Evolutionary conservation across 2,329 filamentous ascomycete genomes (phyloP), one percentile per base, ranked within the genome.

Genomic region (Tolypocladium nubicola): DNA sequence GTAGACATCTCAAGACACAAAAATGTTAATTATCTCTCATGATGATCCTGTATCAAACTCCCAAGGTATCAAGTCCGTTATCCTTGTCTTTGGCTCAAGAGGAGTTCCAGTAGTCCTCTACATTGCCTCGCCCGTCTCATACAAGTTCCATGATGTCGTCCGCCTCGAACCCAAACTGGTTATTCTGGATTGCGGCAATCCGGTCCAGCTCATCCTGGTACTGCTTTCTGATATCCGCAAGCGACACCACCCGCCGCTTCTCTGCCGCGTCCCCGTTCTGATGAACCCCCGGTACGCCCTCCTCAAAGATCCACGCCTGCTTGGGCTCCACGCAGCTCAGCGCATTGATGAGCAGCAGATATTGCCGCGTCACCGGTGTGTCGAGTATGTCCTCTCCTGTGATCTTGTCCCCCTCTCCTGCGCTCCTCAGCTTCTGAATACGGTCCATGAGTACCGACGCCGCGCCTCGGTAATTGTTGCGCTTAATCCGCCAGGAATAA

Each of bases 131-230:
- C 26, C 52, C 49, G 41, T 26, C 59, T 68, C 59, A 79, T 63
- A 73, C 69, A 64, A 81, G 71, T 63, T 81, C 79, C 79, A 84
- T 83, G 58, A 72, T 66, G 62, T 82, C 78, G 37, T 75, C 80
- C 14, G 73, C 75, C 61, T 77, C 73, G 60, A 97, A 89, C 19
- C 88, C 88, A 77, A 95, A 97, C 68, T 95, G 85, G 58, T 95
- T 91, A 67, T 89, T 89, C 73, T 94, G 86, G 69, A 97, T 91
- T 56, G 89, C 88, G 55, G 88, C 89, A 63, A 94, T 87, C 61
- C 90, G 82, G 73, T 99, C 94, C 67, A 99, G 75, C 72, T 97
- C 91, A 30, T 82, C 84, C 73, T 96, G 89, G 70, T 97, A 99
- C 69, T 93, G 88, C 71, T 87, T 90, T 66, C 92, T 82, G 55